Conservation (phyloP, 768 basidiomycete species). For the Nevesoporus exiguus region DNA sequence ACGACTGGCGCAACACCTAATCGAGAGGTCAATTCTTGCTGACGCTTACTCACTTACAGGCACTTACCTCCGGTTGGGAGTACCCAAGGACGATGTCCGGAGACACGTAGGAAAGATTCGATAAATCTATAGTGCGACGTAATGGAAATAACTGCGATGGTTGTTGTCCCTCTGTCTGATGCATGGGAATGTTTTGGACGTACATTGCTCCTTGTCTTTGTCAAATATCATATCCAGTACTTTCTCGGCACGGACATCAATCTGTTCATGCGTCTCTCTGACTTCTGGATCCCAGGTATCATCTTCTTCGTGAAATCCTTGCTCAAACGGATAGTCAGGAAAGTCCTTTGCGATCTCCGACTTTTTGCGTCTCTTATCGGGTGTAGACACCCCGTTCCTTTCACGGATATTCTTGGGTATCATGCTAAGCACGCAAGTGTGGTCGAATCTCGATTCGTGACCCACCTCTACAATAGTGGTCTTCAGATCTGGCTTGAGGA, state of each 20-base stretch:
- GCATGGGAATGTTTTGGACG: conserved; percentile 21
- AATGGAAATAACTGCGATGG: conserved; percentile 54
- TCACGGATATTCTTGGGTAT: conserved; percentile 59
- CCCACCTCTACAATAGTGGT: conserved; percentile 57
- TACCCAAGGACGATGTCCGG: conserved; percentile 42
- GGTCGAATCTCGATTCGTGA: background rate
- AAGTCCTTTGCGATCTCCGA: conserved; percentile 46
- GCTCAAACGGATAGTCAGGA: conserved; percentile 53
- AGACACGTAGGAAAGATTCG: conserved; percentile 47
- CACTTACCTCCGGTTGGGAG: conserved; percentile 63
- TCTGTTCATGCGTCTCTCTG: conserved; percentile 50
- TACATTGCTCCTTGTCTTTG: conserved; percentile 44
- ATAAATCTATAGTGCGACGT: conserved; percentile 66
- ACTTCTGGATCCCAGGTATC: conserved; percentile 52
- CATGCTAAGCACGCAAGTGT: background rate
- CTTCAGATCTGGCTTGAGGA: conserved; percentile 30
- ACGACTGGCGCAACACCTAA: conserved; percentile 28
- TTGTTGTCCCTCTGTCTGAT: background rate
- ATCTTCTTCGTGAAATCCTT: conserved; percentile 60
- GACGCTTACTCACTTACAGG: too few relatives aligned
- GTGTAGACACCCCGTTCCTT: conserved; percentile 64
- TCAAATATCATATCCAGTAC: conserved; percentile 58
- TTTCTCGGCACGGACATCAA: conserved; percentile 43
- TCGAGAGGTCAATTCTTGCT: conserved; percentile 1
- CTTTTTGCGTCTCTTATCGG: conserved; percentile 56